These are phyloP conservation scores for Fraxinus albicans DNA, from an alignment of 305 asterid species.

Conservation along the genomic window DNA sequence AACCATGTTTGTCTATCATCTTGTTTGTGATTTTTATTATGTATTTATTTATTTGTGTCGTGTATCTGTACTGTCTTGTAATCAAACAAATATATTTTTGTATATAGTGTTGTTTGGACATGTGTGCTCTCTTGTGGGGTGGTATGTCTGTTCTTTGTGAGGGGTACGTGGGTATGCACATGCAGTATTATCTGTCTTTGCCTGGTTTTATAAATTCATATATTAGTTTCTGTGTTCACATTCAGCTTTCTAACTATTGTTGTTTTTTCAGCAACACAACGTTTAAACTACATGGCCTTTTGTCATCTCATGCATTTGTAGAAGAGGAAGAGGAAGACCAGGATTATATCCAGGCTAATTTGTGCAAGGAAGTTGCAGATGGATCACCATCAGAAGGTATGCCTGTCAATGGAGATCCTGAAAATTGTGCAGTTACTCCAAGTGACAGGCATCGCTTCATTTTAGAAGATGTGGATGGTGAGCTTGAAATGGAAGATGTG, in stretches of 20 bases:
- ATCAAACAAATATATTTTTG: background rate
- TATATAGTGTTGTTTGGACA: background rate
- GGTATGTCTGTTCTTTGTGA: background rate
- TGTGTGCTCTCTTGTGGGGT: background rate
- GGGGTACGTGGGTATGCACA: conserved; percentile 11
- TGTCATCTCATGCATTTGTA: conserved; percentile 50
- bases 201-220: background rate
- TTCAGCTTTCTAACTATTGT: conserved; percentile 16
- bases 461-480: conserved; percentile 93
- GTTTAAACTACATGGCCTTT: conserved; percentile 74
- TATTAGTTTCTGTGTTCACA: background rate
- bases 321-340: conserved; percentile 65
- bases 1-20: background rate
- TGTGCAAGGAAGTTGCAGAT: conserved; percentile 38
- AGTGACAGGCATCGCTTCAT: conserved; percentile 76
- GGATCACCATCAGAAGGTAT: conserved; percentile 42
- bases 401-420: conserved; percentile 51
- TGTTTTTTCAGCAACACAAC: conserved; percentile 70
- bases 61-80: background rate
- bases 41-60: background rate
- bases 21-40: background rate
- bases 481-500: conserved; percentile 99
- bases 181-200: conserved; percentile 13
- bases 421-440: conserved; percentile 53
- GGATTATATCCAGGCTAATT: conserved; percentile 37